Percentiles rank a stretch among this genome's conserved stretches.
These are phyloP conservation scores for Saccharomycopsis olivae DNA, from an alignment of 805 yeast genomes.

Conservation along the genomic window DNA sequence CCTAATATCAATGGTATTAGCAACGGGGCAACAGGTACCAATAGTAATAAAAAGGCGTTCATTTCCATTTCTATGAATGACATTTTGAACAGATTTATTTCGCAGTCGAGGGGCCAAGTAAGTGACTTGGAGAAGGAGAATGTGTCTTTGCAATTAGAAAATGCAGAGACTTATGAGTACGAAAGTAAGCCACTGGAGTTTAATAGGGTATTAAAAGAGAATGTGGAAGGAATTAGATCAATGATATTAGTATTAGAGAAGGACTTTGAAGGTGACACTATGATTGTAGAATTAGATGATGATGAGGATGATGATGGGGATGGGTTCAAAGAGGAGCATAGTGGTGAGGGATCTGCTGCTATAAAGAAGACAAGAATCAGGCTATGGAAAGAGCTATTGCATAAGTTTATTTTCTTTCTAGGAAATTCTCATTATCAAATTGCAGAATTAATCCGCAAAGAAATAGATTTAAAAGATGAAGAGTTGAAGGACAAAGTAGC, in stretches of 20 bases:
- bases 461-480: constrained; percentile 20
- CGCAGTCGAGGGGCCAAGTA: constrained; percentile 36
- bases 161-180: constrained; percentile 64
- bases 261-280: constrained; percentile 1
- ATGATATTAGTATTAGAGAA: constrained; percentile 7
- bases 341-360: constrained; percentile 16
- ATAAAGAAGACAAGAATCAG: constrained; percentile 30
- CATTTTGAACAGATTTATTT: constrained; percentile 56
- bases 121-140: constrained; percentile 19
- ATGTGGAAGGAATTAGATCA: constrained; percentile 18
- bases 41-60: constrained; percentile 23
- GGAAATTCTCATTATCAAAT: constrained; percentile 65
- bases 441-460: constrained; percentile 26
- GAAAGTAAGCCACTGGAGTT: constrained; percentile 33
- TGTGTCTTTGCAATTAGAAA: constrained; percentile 36
- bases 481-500: constrained; percentile 3
- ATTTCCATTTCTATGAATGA: constrained; percentile 45
- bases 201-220: constrained; percentile 2
- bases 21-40: constrained; percentile 20
- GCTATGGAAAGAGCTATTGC: constrained; percentile 50
- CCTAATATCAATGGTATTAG: constrained; percentile 20
- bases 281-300: background rate
- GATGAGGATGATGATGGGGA: constrained; percentile 2
- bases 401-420: constrained; percentile 66
- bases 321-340: too few species aligned